Base-by-base conservation (phyloP, 2,329 filamentous ascomycete genomes). In the Ceratocystis diversiconidia region DNA sequence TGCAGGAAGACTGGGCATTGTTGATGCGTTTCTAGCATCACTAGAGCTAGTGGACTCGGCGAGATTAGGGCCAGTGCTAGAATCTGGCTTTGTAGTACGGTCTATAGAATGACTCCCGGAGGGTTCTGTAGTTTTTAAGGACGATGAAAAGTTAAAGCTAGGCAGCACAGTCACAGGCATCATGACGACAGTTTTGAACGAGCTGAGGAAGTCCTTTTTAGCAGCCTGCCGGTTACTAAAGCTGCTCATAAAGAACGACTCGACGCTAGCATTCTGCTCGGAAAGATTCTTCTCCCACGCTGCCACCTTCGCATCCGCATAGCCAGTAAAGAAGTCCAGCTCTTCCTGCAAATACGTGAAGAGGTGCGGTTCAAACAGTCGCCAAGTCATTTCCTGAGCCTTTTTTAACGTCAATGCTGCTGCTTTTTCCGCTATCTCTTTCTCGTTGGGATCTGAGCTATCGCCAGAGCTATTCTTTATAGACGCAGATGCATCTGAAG, bases 111-210 rank as follows among this genome's bases (percentile, higher is more conserved):
- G 50, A 5, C 25, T 6, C 8, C 19, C 50, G 15, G 50, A 7
- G 25, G 25, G 10, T 22, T 50, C 57, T n/a, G 62, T 15, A 15
- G 64, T 28, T 43, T 64, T 64, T 6, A 44, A 52, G 4, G 65
- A 61, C 7, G 65, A 64, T 19, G 65, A 41, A 32, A 67, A 67
- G 10, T 43, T 67, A 57, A 67, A 83, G 60, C 82, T 86, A 1
- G 90, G 89, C 3, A 97, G 79, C 7, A 91, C 92, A 63, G 90
- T 95, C 61, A 99, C 92, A 1, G 94, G 94, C 86, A 96, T 95
- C 92, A 99, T 96, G 69, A 99, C 89, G 7, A 99, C 94, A 75
- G 97, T 97, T 73, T 91, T 96, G 79, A 99, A 99, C 0, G 92
- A 96, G 59, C 87, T 94, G 68, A 99, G 74, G 71, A 99, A 99